These are phyloP conservation scores for Boletus rufocinnamomeus DNA, from an alignment of 768 basidiomycete species.

Conservation along the genomic window DNA sequence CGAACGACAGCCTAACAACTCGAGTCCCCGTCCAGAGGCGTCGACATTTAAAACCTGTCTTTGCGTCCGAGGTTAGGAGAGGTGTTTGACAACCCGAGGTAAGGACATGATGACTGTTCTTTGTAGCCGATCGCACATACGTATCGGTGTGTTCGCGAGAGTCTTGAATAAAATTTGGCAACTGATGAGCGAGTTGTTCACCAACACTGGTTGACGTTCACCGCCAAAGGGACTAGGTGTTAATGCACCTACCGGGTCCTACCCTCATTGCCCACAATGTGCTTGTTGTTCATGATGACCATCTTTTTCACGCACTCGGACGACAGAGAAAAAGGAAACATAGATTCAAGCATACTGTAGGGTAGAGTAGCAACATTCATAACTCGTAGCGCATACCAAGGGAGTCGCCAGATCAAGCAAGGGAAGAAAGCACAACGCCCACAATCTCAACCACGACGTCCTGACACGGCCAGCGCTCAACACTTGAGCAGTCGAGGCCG, in stretches of 20 bases:
- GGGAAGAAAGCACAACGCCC: background rate
- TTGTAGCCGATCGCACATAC: background rate
- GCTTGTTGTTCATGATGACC: no score
- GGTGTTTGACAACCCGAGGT: background rate
- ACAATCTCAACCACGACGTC: background rate
- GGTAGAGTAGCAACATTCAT: constrained; percentile 6
- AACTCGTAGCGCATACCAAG: background rate
- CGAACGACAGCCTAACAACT: background rate
- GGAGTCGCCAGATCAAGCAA: background rate
- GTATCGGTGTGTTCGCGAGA: background rate
- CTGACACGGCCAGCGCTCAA: background rate
- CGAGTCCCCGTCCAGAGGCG: background rate
- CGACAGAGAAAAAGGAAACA: background rate
- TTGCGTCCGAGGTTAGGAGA: background rate
- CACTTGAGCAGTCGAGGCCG: background rate
- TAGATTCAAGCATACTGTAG: constrained; percentile 29
- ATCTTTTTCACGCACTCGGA: background rate
- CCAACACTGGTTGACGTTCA: background rate
- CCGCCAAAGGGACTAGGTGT: background rate
- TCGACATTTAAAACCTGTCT: background rate
- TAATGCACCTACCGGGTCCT: no score
- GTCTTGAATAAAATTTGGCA: background rate
- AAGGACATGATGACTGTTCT: background rate
- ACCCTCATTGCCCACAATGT: no score
- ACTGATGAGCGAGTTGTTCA: background rate